phyloP scores from a whole-genome alignment of 208 protist species.

The Crithidia brevicula region DNA sequence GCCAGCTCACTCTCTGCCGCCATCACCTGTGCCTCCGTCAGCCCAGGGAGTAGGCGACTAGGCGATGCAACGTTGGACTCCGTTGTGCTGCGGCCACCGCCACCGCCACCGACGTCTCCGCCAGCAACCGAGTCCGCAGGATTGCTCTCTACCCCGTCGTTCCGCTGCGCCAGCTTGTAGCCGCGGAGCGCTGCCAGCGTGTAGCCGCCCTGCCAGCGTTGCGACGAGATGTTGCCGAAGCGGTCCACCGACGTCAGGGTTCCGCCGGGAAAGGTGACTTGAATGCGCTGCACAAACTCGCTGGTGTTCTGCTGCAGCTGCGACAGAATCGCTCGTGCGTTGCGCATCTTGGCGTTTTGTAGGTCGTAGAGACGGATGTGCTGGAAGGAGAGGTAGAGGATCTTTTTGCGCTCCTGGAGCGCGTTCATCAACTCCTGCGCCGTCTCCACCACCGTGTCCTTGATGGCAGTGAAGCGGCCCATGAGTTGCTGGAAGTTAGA shows the following conservation, averaged over 20 bases:
- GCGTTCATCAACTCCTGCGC: constrained; percentile 88
- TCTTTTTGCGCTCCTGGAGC: constrained; percentile 89
- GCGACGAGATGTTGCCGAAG: constrained; percentile 82
- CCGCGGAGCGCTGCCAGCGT: constrained; percentile 75
- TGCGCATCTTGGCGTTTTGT: constrained; percentile 85
- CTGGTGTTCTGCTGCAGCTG: constrained; percentile 69
- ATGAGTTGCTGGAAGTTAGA: constrained; percentile 91
- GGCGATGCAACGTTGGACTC: not conserved
- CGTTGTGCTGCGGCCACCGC: not conserved
- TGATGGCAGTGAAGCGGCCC: constrained; percentile 82
- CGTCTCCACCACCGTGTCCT: constrained; percentile 85
- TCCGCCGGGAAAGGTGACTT: constrained; percentile 79
- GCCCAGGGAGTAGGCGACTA: constrained; percentile 12
- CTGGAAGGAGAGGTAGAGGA: constrained; percentile 91
- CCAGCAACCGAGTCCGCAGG: not conserved
- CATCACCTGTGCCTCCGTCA: constrained; percentile 53
- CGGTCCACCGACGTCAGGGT: constrained; percentile 85
- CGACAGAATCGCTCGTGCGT: constrained; percentile 68
- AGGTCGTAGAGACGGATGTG: constrained; percentile 93
- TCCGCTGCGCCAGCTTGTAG: constrained; percentile 39
- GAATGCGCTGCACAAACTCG: constrained; percentile 66
- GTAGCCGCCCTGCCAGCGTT: constrained; percentile 86
- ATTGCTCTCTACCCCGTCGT: not conserved
- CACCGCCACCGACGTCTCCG: not conserved
- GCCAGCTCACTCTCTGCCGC: constrained; percentile 64